Evolutionary conservation across 495 filamentous ascomycete species (phyloP).

Genomic region (Aeminium ludgeri): DNA sequence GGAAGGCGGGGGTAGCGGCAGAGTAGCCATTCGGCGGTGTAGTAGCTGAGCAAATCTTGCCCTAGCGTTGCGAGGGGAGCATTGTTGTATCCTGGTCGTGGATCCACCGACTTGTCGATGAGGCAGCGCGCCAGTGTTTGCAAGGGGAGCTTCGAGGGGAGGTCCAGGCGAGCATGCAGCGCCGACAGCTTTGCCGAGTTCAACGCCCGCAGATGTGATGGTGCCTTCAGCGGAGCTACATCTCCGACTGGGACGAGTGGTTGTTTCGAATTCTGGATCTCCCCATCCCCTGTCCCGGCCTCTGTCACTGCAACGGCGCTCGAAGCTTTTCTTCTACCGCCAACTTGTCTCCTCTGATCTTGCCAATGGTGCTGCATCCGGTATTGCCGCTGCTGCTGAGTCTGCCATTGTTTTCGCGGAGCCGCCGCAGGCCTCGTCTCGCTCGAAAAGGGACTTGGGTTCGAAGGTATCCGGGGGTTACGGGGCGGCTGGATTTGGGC

Average conservation of each 20-base stretch:
- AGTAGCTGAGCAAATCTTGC: slow-evolving; percentile 63
- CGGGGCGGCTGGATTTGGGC: slow-evolving; percentile 39
- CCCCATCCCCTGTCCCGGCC: not conserved
- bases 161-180: slow-evolving; percentile 75
- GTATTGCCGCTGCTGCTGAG: slow-evolving; percentile 5
- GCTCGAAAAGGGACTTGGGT: slow-evolving; percentile 9
- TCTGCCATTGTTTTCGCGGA: slow-evolving; percentile 4
- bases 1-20: slow-evolving; percentile 80
- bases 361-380: slow-evolving; percentile 9
- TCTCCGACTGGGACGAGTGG: slow-evolving; percentile 4
- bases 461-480: slow-evolving; percentile 13
- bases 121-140: slow-evolving; percentile 74
- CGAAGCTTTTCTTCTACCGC: slow-evolving; percentile 5
- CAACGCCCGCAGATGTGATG: slow-evolving; percentile 29
- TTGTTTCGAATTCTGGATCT: not conserved
- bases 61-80: slow-evolving; percentile 65
- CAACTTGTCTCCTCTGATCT: not conserved
- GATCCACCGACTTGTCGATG: slow-evolving; percentile 68
- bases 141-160: slow-evolving; percentile 65
- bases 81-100: slow-evolving; percentile 62
- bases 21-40: slow-evolving; percentile 72
- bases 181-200: slow-evolving; percentile 81
- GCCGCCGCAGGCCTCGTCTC: not conserved
- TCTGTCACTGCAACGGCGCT: slow-evolving; percentile 1
- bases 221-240: slow-evolving; percentile 8